These are phyloP conservation scores for Micractinium sp. DNA, from an alignment of 139 green algal species.

Conservation along the genomic window DNA sequence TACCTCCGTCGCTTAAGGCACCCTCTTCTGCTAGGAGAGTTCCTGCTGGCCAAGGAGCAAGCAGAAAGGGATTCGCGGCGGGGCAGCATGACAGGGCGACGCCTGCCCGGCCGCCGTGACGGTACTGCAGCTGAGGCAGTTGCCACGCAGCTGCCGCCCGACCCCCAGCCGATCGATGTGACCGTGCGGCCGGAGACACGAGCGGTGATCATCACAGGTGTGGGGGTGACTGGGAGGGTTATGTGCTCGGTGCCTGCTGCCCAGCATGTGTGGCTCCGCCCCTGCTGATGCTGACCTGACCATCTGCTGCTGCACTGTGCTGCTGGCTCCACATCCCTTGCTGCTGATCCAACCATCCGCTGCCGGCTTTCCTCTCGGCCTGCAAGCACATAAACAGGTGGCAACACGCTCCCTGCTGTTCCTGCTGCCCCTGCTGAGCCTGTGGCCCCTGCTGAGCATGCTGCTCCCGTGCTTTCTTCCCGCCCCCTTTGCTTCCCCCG, in stretches of 20 bases:
- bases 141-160: not conserved
- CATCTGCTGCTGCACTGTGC: not conserved
- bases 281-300: too few relatives aligned
- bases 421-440: too few relatives aligned
- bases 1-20: conserved; percentile 66
- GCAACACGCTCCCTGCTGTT: too few relatives aligned
- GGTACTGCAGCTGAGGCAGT: not conserved
- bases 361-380: too few relatives aligned
- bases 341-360: too few relatives aligned
- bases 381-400: too few relatives aligned
- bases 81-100: not conserved
- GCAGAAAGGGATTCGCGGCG: conserved; percentile 8
- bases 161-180: conserved; percentile 73
- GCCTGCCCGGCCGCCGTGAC: conserved; percentile 1
- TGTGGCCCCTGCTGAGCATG: too few relatives aligned
- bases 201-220: conserved; percentile 65
- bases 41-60: conserved; percentile 54
- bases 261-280: not conserved
- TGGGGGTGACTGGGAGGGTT: not conserved
- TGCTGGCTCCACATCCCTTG: not conserved
- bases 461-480: too few relatives aligned
- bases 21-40: conserved; percentile 77
- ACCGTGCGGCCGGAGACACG: conserved; percentile 52
- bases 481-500: not conserved
- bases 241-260: not conserved